These are phyloP conservation scores for Marchantia paleacea DNA, from an alignment of 225 moss, liverwort and hornwort species.

Conservation along the genomic window DNA sequence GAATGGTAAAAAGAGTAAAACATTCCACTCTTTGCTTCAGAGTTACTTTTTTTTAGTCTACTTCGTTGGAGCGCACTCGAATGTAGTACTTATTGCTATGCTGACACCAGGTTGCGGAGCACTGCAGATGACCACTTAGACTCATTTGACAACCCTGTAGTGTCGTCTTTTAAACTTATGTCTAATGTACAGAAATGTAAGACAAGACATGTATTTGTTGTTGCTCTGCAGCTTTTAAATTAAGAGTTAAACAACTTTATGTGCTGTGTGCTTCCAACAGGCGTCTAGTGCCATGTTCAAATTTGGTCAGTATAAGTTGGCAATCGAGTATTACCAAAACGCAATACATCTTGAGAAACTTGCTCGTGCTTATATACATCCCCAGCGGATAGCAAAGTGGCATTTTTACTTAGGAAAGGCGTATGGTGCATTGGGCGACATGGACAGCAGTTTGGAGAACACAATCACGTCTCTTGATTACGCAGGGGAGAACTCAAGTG, in stretches of 20 bases:
- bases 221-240: not conserved
- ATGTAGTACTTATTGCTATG: too few relatives aligned
- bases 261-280: constrained; percentile 9
- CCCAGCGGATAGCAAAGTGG: constrained; percentile 45
- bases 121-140: too few relatives aligned
- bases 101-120: too few relatives aligned
- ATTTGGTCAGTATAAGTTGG: constrained; percentile 48
- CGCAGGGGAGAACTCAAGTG: constrained; percentile 36
- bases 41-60: too few relatives aligned
- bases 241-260: not conserved
- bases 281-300: constrained; percentile 48
- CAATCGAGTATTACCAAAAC: constrained; percentile 46
- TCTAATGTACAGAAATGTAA: too few relatives aligned
- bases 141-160: not conserved
- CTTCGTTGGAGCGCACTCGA: too few relatives aligned
- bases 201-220: too few relatives aligned
- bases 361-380: constrained; percentile 43
- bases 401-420: constrained; percentile 46
- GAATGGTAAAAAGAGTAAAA: too few relatives aligned
- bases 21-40: too few relatives aligned
- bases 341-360: constrained; percentile 44
- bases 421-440: constrained; percentile 38
- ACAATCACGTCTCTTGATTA: constrained; percentile 35
- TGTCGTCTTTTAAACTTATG: not conserved
- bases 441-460: constrained; percentile 35